phyloP scores from a whole-genome alignment of 2,329 filamentous ascomycete genomes.

The Alternaria arbusti region DNA sequence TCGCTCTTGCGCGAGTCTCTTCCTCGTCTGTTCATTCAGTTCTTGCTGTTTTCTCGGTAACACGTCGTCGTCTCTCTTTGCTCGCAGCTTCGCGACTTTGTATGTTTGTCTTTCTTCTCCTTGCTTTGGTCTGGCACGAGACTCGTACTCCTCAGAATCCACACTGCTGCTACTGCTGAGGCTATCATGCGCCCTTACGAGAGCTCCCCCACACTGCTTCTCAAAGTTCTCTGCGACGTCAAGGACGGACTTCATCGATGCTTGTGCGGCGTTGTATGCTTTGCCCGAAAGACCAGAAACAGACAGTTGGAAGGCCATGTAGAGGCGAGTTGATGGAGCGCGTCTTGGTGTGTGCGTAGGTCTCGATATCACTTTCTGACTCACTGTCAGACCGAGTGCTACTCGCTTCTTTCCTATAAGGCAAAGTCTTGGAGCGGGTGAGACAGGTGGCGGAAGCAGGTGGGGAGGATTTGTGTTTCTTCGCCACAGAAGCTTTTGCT shows the following conservation, averaged over 20 bases:
- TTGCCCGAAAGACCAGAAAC: background rate
- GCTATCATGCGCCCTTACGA: background rate
- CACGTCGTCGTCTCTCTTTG: background rate
- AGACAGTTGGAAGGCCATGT: conserved; percentile 7
- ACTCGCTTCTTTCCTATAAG: background rate
- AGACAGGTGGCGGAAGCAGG: background rate
- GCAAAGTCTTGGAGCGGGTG: background rate
- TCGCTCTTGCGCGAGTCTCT: background rate
- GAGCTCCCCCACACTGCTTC: background rate
- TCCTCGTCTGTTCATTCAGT: background rate
- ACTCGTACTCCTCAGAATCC: background rate
- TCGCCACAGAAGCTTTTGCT: background rate
- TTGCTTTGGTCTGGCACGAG: no score
- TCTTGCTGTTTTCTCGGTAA: background rate
- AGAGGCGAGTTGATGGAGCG: background rate
- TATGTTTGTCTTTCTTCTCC: background rate
- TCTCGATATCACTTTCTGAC: background rate
- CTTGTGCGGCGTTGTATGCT: background rate
- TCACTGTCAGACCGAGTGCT: background rate
- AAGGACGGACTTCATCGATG: background rate
- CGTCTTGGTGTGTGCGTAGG: background rate
- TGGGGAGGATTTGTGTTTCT: background rate
- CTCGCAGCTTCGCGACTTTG: background rate
- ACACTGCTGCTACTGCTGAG: background rate
- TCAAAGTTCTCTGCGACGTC: background rate